Percentiles rank a stretch among this genome's conserved stretches.
These are phyloP conservation scores for Claviceps maximensis DNA, from an alignment of 2,329 filamentous ascomycete species.

Conservation along the genomic window DNA sequence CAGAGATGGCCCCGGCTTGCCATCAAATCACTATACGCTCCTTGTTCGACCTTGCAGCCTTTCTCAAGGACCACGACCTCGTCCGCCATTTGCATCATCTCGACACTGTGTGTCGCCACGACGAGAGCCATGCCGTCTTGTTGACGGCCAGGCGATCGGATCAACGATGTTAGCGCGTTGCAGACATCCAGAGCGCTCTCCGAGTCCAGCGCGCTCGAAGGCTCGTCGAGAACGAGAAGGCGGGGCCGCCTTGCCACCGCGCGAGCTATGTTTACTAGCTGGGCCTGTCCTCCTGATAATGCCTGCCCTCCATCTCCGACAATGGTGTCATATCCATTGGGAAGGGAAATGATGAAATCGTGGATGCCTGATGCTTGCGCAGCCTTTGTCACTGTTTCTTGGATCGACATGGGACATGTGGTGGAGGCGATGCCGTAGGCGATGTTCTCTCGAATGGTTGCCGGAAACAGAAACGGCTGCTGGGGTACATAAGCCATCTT, in stretches of 20 bases:
- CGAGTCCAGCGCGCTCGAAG: conserved; percentile 67
- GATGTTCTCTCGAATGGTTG: conserved; percentile 68
- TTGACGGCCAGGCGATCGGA: conserved; percentile 16
- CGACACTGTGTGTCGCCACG: conserved; percentile 65
- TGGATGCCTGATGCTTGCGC: conserved; percentile 54
- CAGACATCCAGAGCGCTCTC: conserved; percentile 53
- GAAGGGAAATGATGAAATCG: conserved; percentile 61
- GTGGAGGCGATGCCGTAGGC: conserved; percentile 58
- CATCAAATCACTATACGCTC: conserved; percentile 50
- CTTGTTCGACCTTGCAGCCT: conserved; percentile 51
- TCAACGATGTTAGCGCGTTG: conserved; percentile 43
- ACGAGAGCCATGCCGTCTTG: conserved; percentile 50
- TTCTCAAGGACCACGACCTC: conserved; percentile 61
- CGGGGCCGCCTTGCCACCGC: conserved; percentile 59
- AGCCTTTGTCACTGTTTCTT: conserved; percentile 32
- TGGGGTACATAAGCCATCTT: conserved; percentile 58
- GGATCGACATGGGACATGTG: conserved; percentile 34
- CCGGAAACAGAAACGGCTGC: conserved; percentile 62
- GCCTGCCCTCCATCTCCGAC: conserved; percentile 65
- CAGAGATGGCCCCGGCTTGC: conserved; percentile 30
- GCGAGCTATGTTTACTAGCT: conserved; percentile 68
- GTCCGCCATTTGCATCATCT: conserved; percentile 79
- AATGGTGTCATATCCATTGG: conserved; percentile 44
- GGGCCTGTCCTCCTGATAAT: conserved; percentile 70
- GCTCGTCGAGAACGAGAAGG: conserved; percentile 74